A percentile compares a stretch with the other conserved stretches of the same genome.
Conservation (phyloP, 805 yeast species). For the Cyberlindnera maclurae region DNA sequence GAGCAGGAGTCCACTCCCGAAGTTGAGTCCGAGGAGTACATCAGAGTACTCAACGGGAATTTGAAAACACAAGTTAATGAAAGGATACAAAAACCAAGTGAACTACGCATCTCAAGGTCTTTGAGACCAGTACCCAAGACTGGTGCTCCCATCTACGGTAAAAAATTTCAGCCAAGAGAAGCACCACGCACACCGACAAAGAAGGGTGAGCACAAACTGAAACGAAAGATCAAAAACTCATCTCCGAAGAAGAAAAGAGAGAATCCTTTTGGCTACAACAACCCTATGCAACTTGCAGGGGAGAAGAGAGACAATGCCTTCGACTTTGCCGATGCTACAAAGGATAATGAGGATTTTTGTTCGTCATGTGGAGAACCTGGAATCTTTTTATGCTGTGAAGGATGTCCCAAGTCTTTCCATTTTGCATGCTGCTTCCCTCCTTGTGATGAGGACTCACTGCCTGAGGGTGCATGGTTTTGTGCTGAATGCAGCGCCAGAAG, state of each 20-base stretch:
- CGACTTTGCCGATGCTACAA: conserved; percentile 26
- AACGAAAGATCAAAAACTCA: conserved; percentile 22
- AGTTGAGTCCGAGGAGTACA: conserved; percentile 9
- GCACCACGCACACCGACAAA: conserved; percentile 11
- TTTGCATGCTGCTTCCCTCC: conserved; percentile 92
- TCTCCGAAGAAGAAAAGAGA: conserved; percentile 27
- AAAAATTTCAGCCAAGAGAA: conserved; percentile 2
- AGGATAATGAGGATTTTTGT: conserved; percentile 80
- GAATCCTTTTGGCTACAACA: conserved; percentile 39
- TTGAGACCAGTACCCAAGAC: conserved; percentile 4
- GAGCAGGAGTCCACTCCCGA: conserved; percentile 2
- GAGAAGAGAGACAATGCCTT: conserved; percentile 25
- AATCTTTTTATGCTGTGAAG: conserved; percentile 85
- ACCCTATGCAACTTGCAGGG: conserved; percentile 26
- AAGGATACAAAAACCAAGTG: conserved; percentile 16
- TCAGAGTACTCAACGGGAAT: conserved; percentile 4
- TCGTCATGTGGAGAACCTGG: conserved; percentile 89
- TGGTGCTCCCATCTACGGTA: conserved; percentile 9
- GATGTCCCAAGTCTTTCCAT: conserved; percentile 89
- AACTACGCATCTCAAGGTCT: conserved; percentile 9
- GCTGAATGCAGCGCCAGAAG: conserved; percentile 54
- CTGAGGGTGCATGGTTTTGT: conserved; percentile 90
- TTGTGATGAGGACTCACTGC: conserved; percentile 59
- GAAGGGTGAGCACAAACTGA: conserved; percentile 10
- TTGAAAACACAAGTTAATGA: conserved; percentile 15